Percentiles rank a stretch among this genome's conserved stretches.
Conservation (phyloP, 2,329 filamentous ascomycete species). For the Calonectria honghensis region DNA sequence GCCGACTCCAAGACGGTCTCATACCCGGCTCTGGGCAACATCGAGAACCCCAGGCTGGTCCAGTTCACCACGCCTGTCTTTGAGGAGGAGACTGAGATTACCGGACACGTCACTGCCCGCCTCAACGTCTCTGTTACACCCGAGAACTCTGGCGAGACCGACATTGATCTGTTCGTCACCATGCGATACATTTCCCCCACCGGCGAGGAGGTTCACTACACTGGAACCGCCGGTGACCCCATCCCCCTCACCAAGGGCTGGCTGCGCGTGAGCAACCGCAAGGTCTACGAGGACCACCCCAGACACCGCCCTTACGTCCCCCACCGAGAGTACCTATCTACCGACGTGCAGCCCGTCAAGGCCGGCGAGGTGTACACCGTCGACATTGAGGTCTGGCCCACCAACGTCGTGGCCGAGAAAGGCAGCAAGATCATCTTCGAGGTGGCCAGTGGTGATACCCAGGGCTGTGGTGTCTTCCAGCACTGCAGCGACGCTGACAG, state of each 20-base stretch:
- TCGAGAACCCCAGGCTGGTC: conserved; percentile 72
- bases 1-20: conserved; percentile 64
- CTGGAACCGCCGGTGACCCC: conserved; percentile 78
- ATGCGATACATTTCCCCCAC: conserved; percentile 73
- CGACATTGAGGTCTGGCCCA: conserved; percentile 80
- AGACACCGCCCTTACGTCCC: conserved; percentile 73
- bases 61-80: conserved; percentile 77
- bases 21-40: conserved; percentile 75
- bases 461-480: conserved; percentile 74
- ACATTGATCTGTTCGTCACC: conserved; percentile 80
- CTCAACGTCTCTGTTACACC: conserved; percentile 78
- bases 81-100: conserved; percentile 79
- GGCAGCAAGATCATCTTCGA: conserved; percentile 74
- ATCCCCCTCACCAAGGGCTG: conserved; percentile 79
- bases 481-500: conserved; percentile 71
- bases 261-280: conserved; percentile 75
- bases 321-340: conserved; percentile 73
- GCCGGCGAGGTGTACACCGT: conserved; percentile 74
- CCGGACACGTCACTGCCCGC: conserved; percentile 79
- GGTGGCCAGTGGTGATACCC: conserved; percentile 74
- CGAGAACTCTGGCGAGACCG: conserved; percentile 62
- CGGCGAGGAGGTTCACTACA: conserved; percentile 77
- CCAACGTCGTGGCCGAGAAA: conserved; percentile 70
- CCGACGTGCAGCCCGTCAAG: conserved; percentile 73
- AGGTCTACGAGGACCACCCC: conserved; percentile 69